A percentile compares a stretch with the other conserved stretches of the same genome.
Evolutionary conservation across 139 green algal genomes (phyloP).

Genomic region (Haematococcus lacustris): DNA sequence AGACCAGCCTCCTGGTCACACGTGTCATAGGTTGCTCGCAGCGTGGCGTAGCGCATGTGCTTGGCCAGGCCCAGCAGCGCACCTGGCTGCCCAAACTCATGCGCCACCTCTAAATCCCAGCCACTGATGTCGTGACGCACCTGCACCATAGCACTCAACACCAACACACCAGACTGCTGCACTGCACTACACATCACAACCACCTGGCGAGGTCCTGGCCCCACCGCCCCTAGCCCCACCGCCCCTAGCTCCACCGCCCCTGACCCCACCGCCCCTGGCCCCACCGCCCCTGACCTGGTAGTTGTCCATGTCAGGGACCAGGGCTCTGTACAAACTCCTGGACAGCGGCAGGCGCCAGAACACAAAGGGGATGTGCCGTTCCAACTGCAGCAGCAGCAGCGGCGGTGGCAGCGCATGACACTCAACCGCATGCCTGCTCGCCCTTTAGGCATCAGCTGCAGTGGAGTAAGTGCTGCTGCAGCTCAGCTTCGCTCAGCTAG

Average conservation of each 20-base stretch:
- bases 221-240: too few relatives aligned
- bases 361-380: conserved; percentile 24
- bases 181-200: neutral
- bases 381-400: conserved; percentile 5
- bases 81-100: conserved; percentile 27
- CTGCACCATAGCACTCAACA: neutral
- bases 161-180: neutral
- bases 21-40: conserved; percentile 29
- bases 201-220: neutral
- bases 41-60: conserved; percentile 13
- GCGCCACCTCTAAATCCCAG: conserved; percentile 30
- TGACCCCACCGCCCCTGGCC: neutral
- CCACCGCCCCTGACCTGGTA: conserved; percentile 24
- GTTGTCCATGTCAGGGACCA: conserved; percentile 30
- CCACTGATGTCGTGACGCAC: conserved; percentile 26
- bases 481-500: neutral
- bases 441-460: too few relatives aligned
- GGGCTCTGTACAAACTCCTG: conserved; percentile 23
- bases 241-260: neutral
- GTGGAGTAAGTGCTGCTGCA: neutral
- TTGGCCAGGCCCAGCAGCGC: conserved; percentile 32
- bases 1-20: conserved; percentile 2
- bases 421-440: too few relatives aligned
- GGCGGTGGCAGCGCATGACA: neutral
- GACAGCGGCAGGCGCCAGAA: conserved; percentile 36